Evolutionary conservation across 768 basidiomycete species (phyloP).

Genomic region (Russula compacta): DNA sequence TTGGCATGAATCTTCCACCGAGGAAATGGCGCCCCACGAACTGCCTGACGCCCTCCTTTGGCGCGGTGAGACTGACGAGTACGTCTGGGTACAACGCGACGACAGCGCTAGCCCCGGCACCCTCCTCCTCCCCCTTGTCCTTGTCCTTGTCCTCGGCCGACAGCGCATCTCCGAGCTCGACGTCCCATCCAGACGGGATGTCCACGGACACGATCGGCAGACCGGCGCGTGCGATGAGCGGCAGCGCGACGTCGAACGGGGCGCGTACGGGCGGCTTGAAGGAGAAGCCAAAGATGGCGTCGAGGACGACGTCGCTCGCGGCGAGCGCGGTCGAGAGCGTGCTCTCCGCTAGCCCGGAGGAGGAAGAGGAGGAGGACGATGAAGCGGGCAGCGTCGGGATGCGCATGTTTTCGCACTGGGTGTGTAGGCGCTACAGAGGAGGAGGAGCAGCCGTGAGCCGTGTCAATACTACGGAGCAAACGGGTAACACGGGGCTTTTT

Average conservation of each 20-base stretch:
- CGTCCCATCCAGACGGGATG: slow-evolving; percentile 96
- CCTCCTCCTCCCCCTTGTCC: neutral
- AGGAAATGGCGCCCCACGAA: slow-evolving; percentile 86
- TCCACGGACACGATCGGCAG: slow-evolving; percentile 91
- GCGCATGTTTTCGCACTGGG: slow-evolving; percentile 82
- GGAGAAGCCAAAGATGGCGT: slow-evolving; percentile 97
- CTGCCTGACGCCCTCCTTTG: slow-evolving; percentile 73
- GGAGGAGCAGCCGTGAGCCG: too few species aligned
- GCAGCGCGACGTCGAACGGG: slow-evolving; percentile 76
- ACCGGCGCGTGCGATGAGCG: slow-evolving; percentile 48
- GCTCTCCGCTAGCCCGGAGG: slow-evolving; percentile 27
- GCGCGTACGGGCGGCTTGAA: slow-evolving; percentile 85
- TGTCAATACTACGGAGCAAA: neutral
- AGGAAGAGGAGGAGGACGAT: slow-evolving; percentile 12
- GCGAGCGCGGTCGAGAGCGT: slow-evolving; percentile 42
- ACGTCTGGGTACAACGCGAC: slow-evolving; percentile 64
- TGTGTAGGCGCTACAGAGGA: slow-evolving; percentile 55
- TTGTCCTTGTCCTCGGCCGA: neutral
- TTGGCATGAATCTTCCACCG: slow-evolving; percentile 88
- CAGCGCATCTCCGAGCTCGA: slow-evolving; percentile 55
- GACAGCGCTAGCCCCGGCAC: slow-evolving; percentile 26
- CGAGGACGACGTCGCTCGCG: slow-evolving; percentile 75
- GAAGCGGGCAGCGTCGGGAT: slow-evolving; percentile 57
- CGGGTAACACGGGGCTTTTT: too few species aligned
- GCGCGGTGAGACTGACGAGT: slow-evolving; percentile 86